Evolutionary conservation across 345 rosid genomes (phyloP).

Genomic region (Camelina neglecta): DNA sequence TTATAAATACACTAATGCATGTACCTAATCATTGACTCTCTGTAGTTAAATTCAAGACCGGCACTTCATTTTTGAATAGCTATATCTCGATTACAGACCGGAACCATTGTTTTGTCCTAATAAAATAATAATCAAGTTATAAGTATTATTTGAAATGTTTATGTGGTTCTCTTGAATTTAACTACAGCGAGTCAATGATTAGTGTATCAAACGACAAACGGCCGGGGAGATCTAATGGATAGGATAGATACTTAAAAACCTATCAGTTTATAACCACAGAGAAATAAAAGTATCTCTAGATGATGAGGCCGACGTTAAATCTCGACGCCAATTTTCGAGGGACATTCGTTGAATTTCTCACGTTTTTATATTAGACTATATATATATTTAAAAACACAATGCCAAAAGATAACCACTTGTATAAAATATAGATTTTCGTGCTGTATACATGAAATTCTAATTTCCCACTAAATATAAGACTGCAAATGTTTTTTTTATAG

Average conservation of each 20-base stretch:
- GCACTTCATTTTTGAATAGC: too few species aligned
- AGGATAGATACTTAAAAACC: conserved; percentile 10
- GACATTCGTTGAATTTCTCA: conserved; percentile 7
- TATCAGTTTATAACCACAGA: conserved; percentile 30
- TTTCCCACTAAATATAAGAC: not conserved
- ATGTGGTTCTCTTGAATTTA: not conserved
- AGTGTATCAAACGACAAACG: conserved; percentile 7
- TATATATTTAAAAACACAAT: not conserved
- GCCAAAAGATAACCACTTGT: not conserved
- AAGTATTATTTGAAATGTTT: too few species aligned
- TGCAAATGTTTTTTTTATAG: not conserved
- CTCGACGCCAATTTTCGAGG: conserved; percentile 4
- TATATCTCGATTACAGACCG: too few species aligned
- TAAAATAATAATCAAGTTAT: too few species aligned
- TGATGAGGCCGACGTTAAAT: conserved; percentile 21
- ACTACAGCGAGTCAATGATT: not conserved
- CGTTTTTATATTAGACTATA: conserved; percentile 21
- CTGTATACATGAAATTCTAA: not conserved
- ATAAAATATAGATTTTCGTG: not conserved
- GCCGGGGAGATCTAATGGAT: conserved; percentile 10
- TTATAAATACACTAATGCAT: not conserved
- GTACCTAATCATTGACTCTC: too few species aligned
- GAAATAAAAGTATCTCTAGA: not conserved
- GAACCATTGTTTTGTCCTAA: too few species aligned
- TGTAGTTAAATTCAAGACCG: too few species aligned